A percentile compares a stretch with the other conserved stretches of the same genome.
Conservation (phyloP, 164 flowering plant species). For the Kalanchoe fedtschenkoi region DNA sequence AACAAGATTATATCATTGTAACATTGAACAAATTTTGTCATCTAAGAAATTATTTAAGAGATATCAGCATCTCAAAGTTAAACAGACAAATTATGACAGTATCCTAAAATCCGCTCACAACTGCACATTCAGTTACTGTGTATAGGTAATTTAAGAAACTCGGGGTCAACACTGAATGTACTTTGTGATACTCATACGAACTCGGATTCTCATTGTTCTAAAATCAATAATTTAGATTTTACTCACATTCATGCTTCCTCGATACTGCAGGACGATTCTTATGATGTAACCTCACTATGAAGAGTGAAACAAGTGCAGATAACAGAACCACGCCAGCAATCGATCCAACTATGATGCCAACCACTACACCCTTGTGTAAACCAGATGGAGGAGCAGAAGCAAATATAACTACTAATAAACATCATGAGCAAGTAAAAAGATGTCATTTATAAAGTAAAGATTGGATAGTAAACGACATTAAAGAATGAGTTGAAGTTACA, state of each 20-base stretch:
- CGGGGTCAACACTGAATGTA: background rate
- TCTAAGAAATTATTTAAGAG: too few species aligned
- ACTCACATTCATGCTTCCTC: slow-evolving; percentile 46
- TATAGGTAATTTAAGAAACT: background rate
- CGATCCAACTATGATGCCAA: slow-evolving; percentile 47
- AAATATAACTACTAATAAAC: slow-evolving; percentile 18
- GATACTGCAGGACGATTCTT: slow-evolving; percentile 20
- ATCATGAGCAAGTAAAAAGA: slow-evolving; percentile 6
- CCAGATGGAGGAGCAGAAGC: slow-evolving; percentile 21
- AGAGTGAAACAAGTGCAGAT: slow-evolving; percentile 39
- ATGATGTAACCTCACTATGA: slow-evolving; percentile 26
- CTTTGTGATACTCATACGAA: background rate
- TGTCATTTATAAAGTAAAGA: background rate
- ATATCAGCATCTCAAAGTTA: background rate
- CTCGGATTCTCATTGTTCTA: background rate
- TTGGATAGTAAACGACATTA: too few species aligned
- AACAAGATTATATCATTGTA: too few species aligned
- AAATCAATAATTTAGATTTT: background rate
- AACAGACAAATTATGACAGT: background rate
- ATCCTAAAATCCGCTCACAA: background rate
- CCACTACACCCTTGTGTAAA: slow-evolving; percentile 50
- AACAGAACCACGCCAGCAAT: slow-evolving; percentile 37
- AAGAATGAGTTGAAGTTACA: background rate
- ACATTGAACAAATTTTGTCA: too few species aligned
- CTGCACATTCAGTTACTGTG: background rate